Percentiles rank a stretch among this genome's conserved stretches.
These are phyloP conservation scores for Candida railenensis DNA, from an alignment of 805 yeast genomes.

Conservation along the genomic window DNA sequence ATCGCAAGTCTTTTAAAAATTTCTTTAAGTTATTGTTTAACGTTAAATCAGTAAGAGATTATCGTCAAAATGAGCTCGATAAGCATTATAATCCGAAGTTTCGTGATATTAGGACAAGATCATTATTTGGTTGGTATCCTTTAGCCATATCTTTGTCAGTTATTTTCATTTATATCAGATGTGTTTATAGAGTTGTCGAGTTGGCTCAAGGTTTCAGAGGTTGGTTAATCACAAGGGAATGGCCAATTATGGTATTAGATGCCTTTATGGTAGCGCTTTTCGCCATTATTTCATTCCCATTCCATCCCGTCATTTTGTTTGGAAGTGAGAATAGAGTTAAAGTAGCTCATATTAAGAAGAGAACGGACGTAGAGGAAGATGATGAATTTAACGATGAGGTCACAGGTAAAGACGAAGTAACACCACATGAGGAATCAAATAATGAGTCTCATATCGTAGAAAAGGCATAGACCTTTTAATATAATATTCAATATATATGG, in stretches of 20 bases:
- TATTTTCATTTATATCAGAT: constrained; percentile 30
- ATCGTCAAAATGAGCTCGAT: constrained; percentile 25
- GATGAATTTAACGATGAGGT: not conserved
- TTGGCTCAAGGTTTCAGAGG: constrained; percentile 39
- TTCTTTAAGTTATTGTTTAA: constrained; percentile 29
- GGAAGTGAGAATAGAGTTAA: constrained; percentile 27
- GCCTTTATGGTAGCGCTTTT: constrained; percentile 37
- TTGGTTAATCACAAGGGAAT: constrained; percentile 35
- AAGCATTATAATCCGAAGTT: constrained; percentile 27
- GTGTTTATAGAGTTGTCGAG: constrained; percentile 41
- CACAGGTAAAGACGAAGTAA: not conserved
- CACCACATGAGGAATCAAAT: not conserved
- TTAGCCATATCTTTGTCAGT: constrained; percentile 34
- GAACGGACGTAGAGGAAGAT: constrained; percentile 14
- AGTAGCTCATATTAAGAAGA: constrained; percentile 26
- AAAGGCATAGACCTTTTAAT: not conserved
- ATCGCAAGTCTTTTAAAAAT: constrained; percentile 21
- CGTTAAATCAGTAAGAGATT: constrained; percentile 19
- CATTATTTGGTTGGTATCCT: constrained; percentile 32
- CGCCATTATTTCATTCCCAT: constrained; percentile 33
- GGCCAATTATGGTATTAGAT: constrained; percentile 36
- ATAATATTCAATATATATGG: no score
- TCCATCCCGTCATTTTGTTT: constrained; percentile 39
- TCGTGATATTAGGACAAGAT: constrained; percentile 19
- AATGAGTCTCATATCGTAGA: no score